Evolutionary conservation across 2,329 filamentous ascomycete species (phyloP).

Genomic region (Hymenoscyphus scutula): DNA sequence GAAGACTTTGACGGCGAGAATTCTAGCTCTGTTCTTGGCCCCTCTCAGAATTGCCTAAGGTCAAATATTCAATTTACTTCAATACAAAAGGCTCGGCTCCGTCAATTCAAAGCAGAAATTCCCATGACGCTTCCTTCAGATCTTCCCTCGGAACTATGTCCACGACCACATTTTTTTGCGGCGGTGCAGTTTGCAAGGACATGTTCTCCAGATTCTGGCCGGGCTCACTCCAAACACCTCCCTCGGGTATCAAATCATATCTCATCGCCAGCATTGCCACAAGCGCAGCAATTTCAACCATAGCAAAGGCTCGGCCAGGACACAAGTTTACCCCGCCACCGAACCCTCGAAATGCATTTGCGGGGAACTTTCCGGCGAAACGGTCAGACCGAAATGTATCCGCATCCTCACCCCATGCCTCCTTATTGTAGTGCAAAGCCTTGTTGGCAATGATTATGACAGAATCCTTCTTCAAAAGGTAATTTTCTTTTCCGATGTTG

Average conservation of each 20-base stretch:
- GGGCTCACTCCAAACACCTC: background rate
- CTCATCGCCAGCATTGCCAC: background rate
- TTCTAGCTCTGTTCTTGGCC: no score
- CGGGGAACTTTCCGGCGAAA: background rate
- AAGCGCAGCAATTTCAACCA: background rate
- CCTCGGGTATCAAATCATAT: background rate
- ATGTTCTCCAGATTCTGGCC: constrained; percentile 3
- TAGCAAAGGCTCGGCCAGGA: constrained; percentile 1
- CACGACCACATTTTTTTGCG: background rate
- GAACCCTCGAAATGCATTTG: constrained; percentile 7
- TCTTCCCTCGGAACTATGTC: background rate
- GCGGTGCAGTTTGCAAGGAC: background rate
- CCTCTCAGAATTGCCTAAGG: no score
- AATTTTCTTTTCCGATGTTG: background rate
- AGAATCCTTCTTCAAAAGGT: constrained; percentile 5
- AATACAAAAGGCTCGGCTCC: background rate
- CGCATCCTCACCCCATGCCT: background rate
- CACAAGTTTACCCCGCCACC: constrained; percentile 9
- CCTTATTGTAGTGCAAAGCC: background rate
- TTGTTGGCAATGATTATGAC: constrained; percentile 5
- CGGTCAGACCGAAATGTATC: background rate
- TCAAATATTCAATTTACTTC: no score
- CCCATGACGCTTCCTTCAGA: background rate
- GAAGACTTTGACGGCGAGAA: no score
- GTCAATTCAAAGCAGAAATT: background rate